Evolutionary conservation across 345 rosid species (phyloP).

Genomic region (Brassica rapa): DNA sequence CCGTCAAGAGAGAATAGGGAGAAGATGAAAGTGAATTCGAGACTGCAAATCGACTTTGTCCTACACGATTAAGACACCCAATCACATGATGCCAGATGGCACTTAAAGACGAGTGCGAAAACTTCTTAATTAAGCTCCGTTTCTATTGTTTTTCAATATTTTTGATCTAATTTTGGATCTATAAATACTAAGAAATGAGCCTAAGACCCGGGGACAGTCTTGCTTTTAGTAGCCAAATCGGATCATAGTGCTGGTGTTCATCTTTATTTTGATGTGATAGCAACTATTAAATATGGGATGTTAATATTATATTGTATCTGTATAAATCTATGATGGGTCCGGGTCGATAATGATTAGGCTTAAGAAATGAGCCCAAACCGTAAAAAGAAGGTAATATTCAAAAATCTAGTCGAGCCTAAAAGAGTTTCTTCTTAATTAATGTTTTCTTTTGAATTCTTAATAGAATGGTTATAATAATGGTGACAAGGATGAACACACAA

Average conservation of each 20-base stretch:
- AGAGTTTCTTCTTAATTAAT: background rate
- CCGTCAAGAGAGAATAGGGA: too few species aligned
- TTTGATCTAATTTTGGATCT: too few species aligned
- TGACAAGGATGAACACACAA: background rate
- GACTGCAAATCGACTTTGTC: too few species aligned
- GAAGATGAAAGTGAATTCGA: too few species aligned
- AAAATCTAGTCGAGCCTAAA: background rate
- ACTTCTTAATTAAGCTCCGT: too few species aligned
- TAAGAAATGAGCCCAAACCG: background rate
- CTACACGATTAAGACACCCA: too few species aligned
- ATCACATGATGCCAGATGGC: too few species aligned
- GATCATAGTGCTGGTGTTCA: background rate
- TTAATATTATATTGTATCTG: background rate
- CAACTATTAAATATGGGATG: background rate
- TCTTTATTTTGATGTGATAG: background rate
- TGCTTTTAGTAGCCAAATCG: too few species aligned
- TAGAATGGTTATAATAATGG: background rate
- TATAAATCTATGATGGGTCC: background rate
- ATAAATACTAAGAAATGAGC: too few species aligned
- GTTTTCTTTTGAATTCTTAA: background rate
- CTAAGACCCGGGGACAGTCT: too few species aligned
- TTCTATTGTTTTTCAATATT: too few species aligned
- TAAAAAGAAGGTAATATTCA: background rate
- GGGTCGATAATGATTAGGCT: background rate
- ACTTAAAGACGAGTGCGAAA: too few species aligned